Percentiles rank a stretch among this genome's conserved stretches.
Evolutionary conservation across 2,329 filamentous ascomycete species (phyloP).

Genomic region (Eurotiales sp.): DNA sequence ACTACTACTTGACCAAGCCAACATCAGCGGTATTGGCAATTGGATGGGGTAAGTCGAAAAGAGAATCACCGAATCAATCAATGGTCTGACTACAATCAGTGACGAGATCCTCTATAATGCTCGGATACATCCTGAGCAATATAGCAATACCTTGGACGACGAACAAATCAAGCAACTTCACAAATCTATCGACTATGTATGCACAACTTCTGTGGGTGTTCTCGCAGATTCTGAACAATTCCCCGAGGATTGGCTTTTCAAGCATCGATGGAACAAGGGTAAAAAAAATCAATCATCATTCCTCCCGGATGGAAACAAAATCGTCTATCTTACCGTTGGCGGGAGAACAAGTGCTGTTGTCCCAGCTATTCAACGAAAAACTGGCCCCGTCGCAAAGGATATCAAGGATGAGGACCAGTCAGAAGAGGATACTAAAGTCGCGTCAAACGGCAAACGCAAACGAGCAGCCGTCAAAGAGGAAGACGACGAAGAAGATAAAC

Average conservation of each 20-base stretch:
- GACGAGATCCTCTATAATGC: conserved; percentile 93
- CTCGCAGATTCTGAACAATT: conserved; percentile 81
- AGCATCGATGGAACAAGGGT: conserved; percentile 83
- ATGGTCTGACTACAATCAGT: conserved; percentile 27
- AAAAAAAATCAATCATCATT: conserved; percentile 65
- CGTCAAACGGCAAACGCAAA: conserved; percentile 16
- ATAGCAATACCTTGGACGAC: conserved; percentile 74
- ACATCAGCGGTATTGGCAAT: conserved; percentile 90
- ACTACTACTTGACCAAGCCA: conserved; percentile 78
- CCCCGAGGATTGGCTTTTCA: conserved; percentile 83
- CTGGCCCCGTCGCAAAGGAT: conserved; percentile 55
- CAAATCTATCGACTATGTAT: conserved; percentile 71
- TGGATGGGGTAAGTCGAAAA: conserved; percentile 69
- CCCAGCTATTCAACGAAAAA: conserved; percentile 82
- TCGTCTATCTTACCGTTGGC: conserved; percentile 83
- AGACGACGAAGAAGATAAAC: conserved; percentile 23
- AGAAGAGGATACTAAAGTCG: too few species aligned
- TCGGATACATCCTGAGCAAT: conserved; percentile 85
- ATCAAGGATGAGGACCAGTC: conserved; percentile 31
- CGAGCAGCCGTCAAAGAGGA: conserved; percentile 17
- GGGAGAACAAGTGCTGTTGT: conserved; percentile 89
- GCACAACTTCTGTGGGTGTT: conserved; percentile 70
- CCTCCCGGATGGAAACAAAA: conserved; percentile 78
- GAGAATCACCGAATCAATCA: neutral
- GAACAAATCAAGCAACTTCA: conserved; percentile 69